Percentiles rank a stretch among this genome's conserved stretches.
These are phyloP conservation scores for Abelmoschus esculentus DNA, from an alignment of 345 rosid species.

Conservation along the genomic window DNA sequence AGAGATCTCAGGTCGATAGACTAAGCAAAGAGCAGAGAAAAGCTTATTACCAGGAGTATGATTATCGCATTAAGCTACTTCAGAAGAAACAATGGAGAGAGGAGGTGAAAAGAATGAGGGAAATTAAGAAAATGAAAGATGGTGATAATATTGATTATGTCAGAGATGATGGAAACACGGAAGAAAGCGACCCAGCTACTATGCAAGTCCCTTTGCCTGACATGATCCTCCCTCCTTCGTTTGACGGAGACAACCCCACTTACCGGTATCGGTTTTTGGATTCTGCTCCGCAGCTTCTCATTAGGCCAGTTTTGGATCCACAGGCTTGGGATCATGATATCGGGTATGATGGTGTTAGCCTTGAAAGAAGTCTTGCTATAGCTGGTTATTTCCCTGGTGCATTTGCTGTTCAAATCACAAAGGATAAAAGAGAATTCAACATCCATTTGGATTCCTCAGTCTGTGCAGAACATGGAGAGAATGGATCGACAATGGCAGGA, in stretches of 20 bases:
- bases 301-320: constrained; percentile 33
- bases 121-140: constrained; percentile 24
- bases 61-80: constrained; percentile 35
- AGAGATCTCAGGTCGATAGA: constrained; percentile 28
- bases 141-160: not conserved
- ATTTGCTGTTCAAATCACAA: constrained; percentile 29
- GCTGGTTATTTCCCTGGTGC: constrained; percentile 22
- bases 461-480: constrained; percentile 24
- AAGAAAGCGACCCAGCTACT: constrained; percentile 22
- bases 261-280: constrained; percentile 33
- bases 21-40: constrained; percentile 38
- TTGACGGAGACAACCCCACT: constrained; percentile 18
- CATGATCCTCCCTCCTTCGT: constrained; percentile 29
- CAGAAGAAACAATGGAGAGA: constrained; percentile 44
- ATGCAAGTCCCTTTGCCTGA: constrained; percentile 26
- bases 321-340: constrained; percentile 40
- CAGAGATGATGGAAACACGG: constrained; percentile 15
- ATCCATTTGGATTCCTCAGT: constrained; percentile 33
- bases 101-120: constrained; percentile 27
- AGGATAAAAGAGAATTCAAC: constrained; percentile 35
- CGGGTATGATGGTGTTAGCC: constrained; percentile 33
- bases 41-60: constrained; percentile 39
- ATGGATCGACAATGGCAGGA: constrained; percentile 37
- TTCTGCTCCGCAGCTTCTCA: constrained; percentile 24
- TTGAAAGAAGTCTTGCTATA: constrained; percentile 26